Base-by-base conservation (phyloP, 306 rosid genomes). In the Vigna mungo region DNA sequence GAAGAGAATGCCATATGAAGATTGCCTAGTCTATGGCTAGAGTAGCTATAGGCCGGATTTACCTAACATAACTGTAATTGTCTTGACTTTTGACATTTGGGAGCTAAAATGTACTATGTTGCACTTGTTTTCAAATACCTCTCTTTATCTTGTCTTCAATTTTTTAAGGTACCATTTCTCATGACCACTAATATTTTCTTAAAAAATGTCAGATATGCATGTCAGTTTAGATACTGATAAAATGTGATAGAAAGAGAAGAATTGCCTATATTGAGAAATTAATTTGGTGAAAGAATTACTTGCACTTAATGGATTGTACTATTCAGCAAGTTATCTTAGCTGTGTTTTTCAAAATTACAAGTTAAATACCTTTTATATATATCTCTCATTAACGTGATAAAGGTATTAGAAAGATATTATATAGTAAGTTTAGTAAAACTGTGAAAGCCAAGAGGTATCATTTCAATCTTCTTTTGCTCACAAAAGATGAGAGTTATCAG, bases 31-130 rank as follows among this genome's bases (percentile, higher is more conserved):
- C 55, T 79, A 75, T 58, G 69, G 62, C 34, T 78, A 73, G 58
- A 11, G 46, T 60, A 74, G 68, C 60, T 79, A 5, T 54, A 79
- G 81, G 85, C 16, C 60, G 77, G 55, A 76, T 66, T 72, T 65
- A 65, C 84, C 87, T 76, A 80, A 84, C 82, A 75, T 54, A 65
- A 69, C 80, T 59, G 6, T 44, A 58, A 15, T 72, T 73, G 9
- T 78, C 43, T 83, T 78, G 80, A 83, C 81, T 83, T 59, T 74
- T 74, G 78, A 78, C 62, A 41, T 49, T 83, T 17, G 12, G 21
- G 27, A 78, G 17, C 53, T 77, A 64, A 55, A 20, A 52, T 36
- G 79, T 41, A 75, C 67, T 49, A 44, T 61, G 65, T 4, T 54
- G 18, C 52, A 47, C 68, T 78, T 32, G 0, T 18, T 34, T 46